Base-by-base conservation (phyloP, 345 rosid species). In the Lepidium didymum region DNA sequence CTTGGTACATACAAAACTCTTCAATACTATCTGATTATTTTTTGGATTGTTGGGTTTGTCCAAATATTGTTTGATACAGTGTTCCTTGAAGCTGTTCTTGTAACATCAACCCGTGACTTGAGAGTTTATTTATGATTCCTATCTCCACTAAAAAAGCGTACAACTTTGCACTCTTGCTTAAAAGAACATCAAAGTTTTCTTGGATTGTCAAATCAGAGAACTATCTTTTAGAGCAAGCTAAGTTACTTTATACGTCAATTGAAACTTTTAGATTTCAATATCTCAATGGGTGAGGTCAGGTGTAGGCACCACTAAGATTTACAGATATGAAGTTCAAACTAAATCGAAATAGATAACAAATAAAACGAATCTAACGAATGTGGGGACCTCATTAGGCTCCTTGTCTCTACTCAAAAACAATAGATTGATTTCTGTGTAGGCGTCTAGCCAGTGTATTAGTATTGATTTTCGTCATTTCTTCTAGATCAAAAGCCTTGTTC, bases 151-250 rank as follows among this genome's bases (percentile, higher is more conserved):
- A 72, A 67, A 71, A 38, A 56, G 76, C 31, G 66, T 57, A 64
- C 51, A 50, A 43, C 61, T 31, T 56, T 40, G 71, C 71, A 64
- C 65, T 73, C 77, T 73, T 73, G 49, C 67, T 73, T 73, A 61
- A 19, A 58, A 50, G 9, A 73, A 38, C 70, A 64, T 72, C 76
- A 72, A 72, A 64, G 65, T 56, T 19, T 9, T 41, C 47, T 57
- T 57, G 67, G 67, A 41, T 40, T 73, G 77, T 65, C 72, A 73
- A 73, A 67, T 57, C 72, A 57, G 59, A 70, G 61, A 57, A 51
- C 58, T 37, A 57, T 65, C 67, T 65, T 72, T 73, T 46, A 64
- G 76, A 72, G 57, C 65, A 72, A 72, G 59, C 69, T 64, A 72
- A 64, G 59, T 64, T 19, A n/a, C 43, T 64, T 73, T 65, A 57